These are phyloP conservation scores for Thraustochytrium aureum DNA, from an alignment of 352 stramenopile genomes.

Conservation along the genomic window DNA sequence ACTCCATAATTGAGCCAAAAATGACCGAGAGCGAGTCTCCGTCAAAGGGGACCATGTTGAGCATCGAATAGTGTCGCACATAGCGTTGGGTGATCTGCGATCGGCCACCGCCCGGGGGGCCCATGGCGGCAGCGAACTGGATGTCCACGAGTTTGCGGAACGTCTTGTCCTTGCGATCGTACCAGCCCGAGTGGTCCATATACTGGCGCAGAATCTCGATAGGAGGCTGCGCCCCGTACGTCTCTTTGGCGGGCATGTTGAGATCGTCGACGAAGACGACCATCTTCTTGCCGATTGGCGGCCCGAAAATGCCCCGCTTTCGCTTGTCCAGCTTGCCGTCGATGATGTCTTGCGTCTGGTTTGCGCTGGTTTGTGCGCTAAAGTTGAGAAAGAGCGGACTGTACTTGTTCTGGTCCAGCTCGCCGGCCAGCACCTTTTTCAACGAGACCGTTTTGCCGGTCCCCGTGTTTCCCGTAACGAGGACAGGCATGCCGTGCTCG, in stretches of 20 bases:
- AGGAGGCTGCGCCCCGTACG: conserved; percentile 90
- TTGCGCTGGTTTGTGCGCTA: conserved; percentile 89
- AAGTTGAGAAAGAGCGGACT: conserved; percentile 87
- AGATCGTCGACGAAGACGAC: conserved; percentile 94
- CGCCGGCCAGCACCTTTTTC: conserved; percentile 79
- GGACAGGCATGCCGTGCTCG: conserved; percentile 74
- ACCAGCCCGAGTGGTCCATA: conserved; percentile 93
- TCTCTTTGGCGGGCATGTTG: conserved; percentile 94
- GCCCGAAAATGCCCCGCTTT: conserved; percentile 86
- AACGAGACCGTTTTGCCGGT: conserved; percentile 94
- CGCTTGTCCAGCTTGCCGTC: conserved; percentile 95
- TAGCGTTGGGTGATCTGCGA: conserved; percentile 89
- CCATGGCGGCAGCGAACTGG: conserved; percentile 86
- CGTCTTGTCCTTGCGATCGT: conserved; percentile 84
- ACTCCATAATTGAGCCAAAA: conserved; percentile 89
- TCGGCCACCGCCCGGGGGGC: conserved; percentile 82
- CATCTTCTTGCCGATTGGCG: conserved; percentile 83
- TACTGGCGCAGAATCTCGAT: conserved; percentile 94
- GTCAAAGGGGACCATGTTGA: conserved; percentile 85
- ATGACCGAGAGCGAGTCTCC: conserved; percentile 85
- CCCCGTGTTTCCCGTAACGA: conserved; percentile 86
- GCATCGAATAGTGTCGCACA: conserved; percentile 88
- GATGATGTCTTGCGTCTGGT: conserved; percentile 90
- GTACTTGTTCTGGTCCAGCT: conserved; percentile 76
- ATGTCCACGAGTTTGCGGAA: conserved; percentile 92